Base-by-base conservation (phyloP, 495 filamentous ascomycete genomes). In the Beverwykella pulmonaria region DNA sequence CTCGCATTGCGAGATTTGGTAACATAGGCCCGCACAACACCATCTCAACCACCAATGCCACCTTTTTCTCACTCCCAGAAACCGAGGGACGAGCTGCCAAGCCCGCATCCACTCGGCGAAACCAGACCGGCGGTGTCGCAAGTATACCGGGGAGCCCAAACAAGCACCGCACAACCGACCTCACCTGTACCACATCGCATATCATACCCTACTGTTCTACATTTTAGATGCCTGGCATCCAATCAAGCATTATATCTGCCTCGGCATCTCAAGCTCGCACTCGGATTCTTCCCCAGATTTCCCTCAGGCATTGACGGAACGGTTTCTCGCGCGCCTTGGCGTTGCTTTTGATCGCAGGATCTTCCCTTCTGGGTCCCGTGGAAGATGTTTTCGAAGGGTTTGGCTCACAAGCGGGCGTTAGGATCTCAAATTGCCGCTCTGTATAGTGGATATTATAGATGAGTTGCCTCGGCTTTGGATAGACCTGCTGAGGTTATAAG, bases 11-110 rank as follows among this genome's bases (percentile, higher is more conserved):
- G 48, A 25, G n/a, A 1, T 15, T 25, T 9, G 8, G 17, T 44
- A 14, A n/a, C 17, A 3, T 44, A 12, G 12, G 9, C 17, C 39
- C 6, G 39, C 39, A n/a, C 39, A n/a, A 44, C 39, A 44, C 9
- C 17, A 44, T 14, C 2, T n/a, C 8, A 34, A n/a, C 39, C 2
- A 44, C 41, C 56, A 48, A 59, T 59, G 39, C 10, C 5, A 20
- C 17, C 19, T n/a, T 22, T 3, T 9, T 4, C 41, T 17, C 8
- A 1, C 4, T 59, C 22, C 25, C 44, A 26, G 32, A 25, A 6
- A 10, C 54, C 54, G 34, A 41, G 56, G 41, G 17, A 59, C 56
- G 26, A 59, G 56, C 9, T 32, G 56, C 44, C 53, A 44, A 57
- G 56, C 17, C 22, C 19, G 26, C 5, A 41, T 29, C 6, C 23